These are phyloP conservation scores for Candida xiaguanensis DNA, from an alignment of 805 yeast species.

Conservation along the genomic window DNA sequence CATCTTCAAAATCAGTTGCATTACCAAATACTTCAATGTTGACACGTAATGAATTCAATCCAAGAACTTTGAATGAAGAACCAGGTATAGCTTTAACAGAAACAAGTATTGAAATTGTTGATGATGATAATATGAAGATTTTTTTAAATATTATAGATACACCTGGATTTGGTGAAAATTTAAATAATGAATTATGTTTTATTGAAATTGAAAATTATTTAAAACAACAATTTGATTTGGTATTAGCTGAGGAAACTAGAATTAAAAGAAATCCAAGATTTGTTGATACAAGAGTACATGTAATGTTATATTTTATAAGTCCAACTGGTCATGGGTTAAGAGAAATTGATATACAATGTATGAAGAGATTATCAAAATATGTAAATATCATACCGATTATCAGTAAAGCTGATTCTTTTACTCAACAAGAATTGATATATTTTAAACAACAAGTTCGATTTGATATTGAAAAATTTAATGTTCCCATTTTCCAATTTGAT, in stretches of 20 bases:
- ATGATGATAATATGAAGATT: slow-evolving; percentile 55
- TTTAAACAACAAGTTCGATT: slow-evolving; percentile 47
- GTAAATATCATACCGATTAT: slow-evolving; percentile 40
- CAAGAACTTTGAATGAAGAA: slow-evolving; percentile 56
- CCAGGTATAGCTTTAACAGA: slow-evolving; percentile 76
- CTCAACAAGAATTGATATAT: slow-evolving; percentile 19
- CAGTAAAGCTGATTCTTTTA: slow-evolving; percentile 34
- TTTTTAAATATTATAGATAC: slow-evolving; percentile 62
- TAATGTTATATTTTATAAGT: slow-evolving; percentile 76
- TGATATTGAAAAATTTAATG: slow-evolving; percentile 65
- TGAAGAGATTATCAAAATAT: slow-evolving; percentile 29
- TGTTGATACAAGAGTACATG: slow-evolving; percentile 72
- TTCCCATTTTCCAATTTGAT: slow-evolving; percentile 77
- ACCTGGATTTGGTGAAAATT: slow-evolving; percentile 75
- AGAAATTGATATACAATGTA: slow-evolving; percentile 32
- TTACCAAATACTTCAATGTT: slow-evolving; percentile 53
- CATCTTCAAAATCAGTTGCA: slow-evolving; percentile 53
- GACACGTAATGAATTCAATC: slow-evolving; percentile 56
- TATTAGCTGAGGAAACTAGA: slow-evolving; percentile 81
- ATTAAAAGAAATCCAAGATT: slow-evolving; percentile 78
- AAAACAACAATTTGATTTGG: slow-evolving; percentile 74
- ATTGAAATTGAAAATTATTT: slow-evolving; percentile 62
- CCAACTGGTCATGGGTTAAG: slow-evolving; percentile 57
- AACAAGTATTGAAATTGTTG: slow-evolving; percentile 55
- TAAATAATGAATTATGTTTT: slow-evolving; percentile 66